phyloP scores from a whole-genome alignment of 768 basidiomycete genomes.

The Mycena capillaripes region DNA sequence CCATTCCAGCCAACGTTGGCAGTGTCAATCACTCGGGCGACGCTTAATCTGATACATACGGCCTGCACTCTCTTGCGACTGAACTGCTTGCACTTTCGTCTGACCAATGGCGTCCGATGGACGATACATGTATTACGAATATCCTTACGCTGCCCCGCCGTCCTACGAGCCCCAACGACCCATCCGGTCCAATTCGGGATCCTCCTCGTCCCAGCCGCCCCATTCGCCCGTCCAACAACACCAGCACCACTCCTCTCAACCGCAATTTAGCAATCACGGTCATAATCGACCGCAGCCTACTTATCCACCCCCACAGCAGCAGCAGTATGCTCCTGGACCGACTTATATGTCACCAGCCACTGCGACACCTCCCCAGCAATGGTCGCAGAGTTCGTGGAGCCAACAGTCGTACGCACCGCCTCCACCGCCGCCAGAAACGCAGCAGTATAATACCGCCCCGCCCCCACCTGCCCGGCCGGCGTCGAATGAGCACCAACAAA shows the following conservation, averaged over 20 bases:
- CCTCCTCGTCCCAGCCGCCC: conserved; percentile 32
- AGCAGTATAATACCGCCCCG: conserved; percentile 22
- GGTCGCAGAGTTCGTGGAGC: conserved; percentile 28
- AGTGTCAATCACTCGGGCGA: conserved; percentile 20
- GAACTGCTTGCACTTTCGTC: background rate
- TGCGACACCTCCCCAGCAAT: conserved; percentile 28
- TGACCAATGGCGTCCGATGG: conserved; percentile 35
- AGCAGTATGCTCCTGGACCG: conserved; percentile 30
- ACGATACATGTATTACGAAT: conserved; percentile 36
- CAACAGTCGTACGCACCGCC: conserved; percentile 33
- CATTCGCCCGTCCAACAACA: conserved; percentile 32
- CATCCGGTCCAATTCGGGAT: conserved; percentile 36
- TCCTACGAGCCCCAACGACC: conserved; percentile 35
- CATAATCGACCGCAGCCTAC: conserved; percentile 25
- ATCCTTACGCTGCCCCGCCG: conserved; percentile 29
- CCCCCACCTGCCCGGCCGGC: conserved; percentile 25
- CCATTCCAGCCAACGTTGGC: conserved; percentile 6
- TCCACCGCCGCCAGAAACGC: conserved; percentile 20
- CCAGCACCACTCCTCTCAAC: conserved; percentile 29
- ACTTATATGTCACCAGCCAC: conserved; percentile 26
- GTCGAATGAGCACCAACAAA: conserved; percentile 26
- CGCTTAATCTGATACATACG: background rate
- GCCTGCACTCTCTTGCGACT: background rate
- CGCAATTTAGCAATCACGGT: conserved; percentile 23
- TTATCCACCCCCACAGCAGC: conserved; percentile 23